These are phyloP conservation scores for Malus hybrid DNA, from an alignment of 331 rosid species.

Conservation along the genomic window DNA sequence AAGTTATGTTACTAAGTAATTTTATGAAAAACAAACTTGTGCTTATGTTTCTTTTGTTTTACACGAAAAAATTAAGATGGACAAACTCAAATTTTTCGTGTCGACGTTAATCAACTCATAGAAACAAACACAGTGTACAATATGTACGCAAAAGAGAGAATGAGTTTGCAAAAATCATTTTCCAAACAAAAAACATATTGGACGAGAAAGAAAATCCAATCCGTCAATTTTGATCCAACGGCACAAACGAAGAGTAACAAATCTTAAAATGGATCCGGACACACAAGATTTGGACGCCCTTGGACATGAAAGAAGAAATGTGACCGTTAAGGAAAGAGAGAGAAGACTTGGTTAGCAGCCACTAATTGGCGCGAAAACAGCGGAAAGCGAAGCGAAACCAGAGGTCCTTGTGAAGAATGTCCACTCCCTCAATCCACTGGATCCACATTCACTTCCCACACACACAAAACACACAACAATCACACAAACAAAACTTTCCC, in stretches of 20 bases:
- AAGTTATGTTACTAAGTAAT: no score
- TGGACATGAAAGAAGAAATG: not conserved
- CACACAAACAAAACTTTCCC: constrained; percentile 15
- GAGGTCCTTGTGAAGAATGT: constrained; percentile 65
- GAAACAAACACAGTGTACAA: fast-evolving
- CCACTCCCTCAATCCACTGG: constrained; percentile 41
- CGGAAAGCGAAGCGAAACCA: constrained; percentile 58
- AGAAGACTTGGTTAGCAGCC: constrained; percentile 44
- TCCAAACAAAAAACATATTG: no score
- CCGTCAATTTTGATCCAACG: not conserved
- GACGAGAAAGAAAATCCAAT: no score
- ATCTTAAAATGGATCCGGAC: not conserved
- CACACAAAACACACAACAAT: constrained; percentile 15
- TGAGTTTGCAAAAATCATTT: not conserved
- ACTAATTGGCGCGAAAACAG: constrained; percentile 80
- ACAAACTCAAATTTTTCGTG: not conserved
- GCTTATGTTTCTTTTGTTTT: no score
- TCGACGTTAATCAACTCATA: not conserved
- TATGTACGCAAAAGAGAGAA: no score
- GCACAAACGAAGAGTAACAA: not conserved
- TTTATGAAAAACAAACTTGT: no score
- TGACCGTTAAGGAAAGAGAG: constrained; percentile 10
- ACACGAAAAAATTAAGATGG: not conserved
- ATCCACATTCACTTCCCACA: constrained; percentile 47
- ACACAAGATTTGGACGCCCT: not conserved